Evolutionary conservation across 1,284 basidiomycete species (phyloP).

Genomic region (Porodaedalea pini): DNA sequence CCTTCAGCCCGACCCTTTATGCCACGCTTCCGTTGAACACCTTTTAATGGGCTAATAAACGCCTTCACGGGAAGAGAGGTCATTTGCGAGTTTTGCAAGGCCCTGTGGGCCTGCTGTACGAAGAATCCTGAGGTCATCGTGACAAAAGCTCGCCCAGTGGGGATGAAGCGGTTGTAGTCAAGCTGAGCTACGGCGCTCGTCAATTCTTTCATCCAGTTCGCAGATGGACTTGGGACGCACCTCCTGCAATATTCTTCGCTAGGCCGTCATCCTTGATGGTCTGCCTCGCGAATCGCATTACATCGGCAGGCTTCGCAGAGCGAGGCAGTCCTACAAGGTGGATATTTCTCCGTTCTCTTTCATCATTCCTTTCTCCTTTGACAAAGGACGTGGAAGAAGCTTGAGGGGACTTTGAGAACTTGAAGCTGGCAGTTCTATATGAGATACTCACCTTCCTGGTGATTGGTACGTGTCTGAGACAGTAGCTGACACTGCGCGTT

Average conservation of each 20-base stretch:
- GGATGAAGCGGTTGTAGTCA: slow-evolving; percentile 55
- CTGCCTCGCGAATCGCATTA: slow-evolving; percentile 45
- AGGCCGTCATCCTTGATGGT: slow-evolving; percentile 35
- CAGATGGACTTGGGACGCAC: slow-evolving; percentile 35
- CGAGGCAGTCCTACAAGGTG: slow-evolving; percentile 44
- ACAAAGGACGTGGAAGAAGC: neutral
- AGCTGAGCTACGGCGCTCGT: slow-evolving; percentile 45
- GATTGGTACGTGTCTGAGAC: too few species aligned
- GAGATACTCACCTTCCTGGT: too few species aligned
- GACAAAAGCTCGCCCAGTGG: slow-evolving; percentile 54
- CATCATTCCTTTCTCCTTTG: neutral
- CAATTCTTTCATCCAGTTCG: neutral
- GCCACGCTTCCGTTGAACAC: slow-evolving; percentile 36
- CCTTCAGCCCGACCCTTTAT: slow-evolving; percentile 40
- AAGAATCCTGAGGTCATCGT: slow-evolving; percentile 46
- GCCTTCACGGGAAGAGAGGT: slow-evolving; percentile 38
- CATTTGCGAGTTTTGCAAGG: slow-evolving; percentile 41
- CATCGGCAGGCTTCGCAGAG: slow-evolving; percentile 51
- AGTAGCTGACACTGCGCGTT: too few species aligned
- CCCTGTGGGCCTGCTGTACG: slow-evolving; percentile 39
- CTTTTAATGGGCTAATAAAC: slow-evolving; percentile 20
- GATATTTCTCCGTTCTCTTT: slow-evolving; percentile 27
- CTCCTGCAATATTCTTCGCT: slow-evolving; percentile 46
- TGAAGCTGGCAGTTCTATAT: too few species aligned
- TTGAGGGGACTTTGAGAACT: too few species aligned